These are phyloP conservation scores for Talaromyces sp. DNA, from an alignment of 2,329 filamentous ascomycete genomes.

Conservation along the genomic window DNA sequence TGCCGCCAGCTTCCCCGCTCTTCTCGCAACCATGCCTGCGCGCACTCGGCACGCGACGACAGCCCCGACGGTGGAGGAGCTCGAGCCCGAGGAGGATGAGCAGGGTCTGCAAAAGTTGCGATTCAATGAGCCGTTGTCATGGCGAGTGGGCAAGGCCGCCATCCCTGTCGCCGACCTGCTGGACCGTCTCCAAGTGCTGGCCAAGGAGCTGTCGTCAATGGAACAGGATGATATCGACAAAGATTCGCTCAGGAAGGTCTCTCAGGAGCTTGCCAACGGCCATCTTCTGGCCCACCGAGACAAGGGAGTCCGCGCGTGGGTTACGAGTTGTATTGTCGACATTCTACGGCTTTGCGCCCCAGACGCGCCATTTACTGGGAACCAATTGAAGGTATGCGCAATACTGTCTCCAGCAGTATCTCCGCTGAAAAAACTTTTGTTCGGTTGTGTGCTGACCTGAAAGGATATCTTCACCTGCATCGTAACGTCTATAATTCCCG, in stretches of 20 bases:
- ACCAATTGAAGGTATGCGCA: slow-evolving; percentile 73
- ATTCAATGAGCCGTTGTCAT: slow-evolving; percentile 83
- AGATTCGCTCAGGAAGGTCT: slow-evolving; percentile 75
- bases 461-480: slow-evolving; percentile 93
- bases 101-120: slow-evolving; percentile 46
- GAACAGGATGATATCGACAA: slow-evolving; percentile 82
- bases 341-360: slow-evolving; percentile 89
- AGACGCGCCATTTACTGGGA: slow-evolving; percentile 84
- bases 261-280: slow-evolving; percentile 74
- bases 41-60: slow-evolving; percentile 35
- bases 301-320: slow-evolving; percentile 82
- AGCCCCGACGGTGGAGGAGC: slow-evolving; percentile 22
- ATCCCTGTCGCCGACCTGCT: slow-evolving; percentile 80
- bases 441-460: slow-evolving; percentile 13
- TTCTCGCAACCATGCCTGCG: slow-evolving; percentile 33
- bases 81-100: slow-evolving; percentile 27
- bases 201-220: slow-evolving; percentile 74
- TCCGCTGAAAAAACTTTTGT: background rate
- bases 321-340: slow-evolving; percentile 84
- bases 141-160: slow-evolving; percentile 76
- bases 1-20: slow-evolving; percentile 12
- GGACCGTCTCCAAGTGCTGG: slow-evolving; percentile 70
- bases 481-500: slow-evolving; percentile 73
- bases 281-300: slow-evolving; percentile 89
- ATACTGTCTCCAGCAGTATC: background rate